Evolutionary conservation across 2,329 filamentous ascomycete genomes (phyloP).

Genomic region (Cladosporium sp.): DNA sequence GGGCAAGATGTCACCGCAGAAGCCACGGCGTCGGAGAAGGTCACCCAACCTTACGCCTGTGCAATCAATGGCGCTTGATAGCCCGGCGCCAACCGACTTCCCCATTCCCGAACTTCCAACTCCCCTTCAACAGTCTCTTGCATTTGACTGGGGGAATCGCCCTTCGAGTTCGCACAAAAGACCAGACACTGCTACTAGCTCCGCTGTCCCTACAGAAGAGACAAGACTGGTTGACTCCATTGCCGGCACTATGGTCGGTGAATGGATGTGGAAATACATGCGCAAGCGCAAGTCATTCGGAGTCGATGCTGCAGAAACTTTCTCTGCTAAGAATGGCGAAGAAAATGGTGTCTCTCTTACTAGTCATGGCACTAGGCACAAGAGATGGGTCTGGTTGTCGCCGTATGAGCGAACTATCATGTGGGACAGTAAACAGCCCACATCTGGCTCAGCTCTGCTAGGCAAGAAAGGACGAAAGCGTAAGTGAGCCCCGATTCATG

Average conservation of each 20-base stretch:
- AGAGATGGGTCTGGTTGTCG: constrained; percentile 97
- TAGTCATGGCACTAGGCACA: constrained; percentile 68
- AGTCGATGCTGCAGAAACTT: constrained; percentile 50
- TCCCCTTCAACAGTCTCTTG: constrained; percentile 20
- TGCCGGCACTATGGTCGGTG: constrained; percentile 95
- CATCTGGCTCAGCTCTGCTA: constrained; percentile 77
- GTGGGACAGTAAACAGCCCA: constrained; percentile 97
- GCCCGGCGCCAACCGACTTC: constrained; percentile 27
- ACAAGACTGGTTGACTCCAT: constrained; percentile 89
- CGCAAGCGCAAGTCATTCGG: constrained; percentile 87
- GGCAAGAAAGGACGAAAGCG: constrained; percentile 92
- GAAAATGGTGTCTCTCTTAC: constrained; percentile 54
- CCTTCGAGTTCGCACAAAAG: neutral
- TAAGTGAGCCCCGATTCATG: constrained; percentile 56
- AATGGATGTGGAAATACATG: constrained; percentile 94
- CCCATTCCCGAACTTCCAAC: constrained; percentile 31
- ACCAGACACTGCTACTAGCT: constrained; percentile 12
- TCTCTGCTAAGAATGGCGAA: constrained; percentile 55
- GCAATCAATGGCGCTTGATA: constrained; percentile 33
- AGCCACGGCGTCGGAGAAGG: constrained; percentile 25
- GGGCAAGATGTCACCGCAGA: constrained; percentile 53
- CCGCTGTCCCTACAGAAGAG: constrained; percentile 17
- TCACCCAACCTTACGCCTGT: constrained; percentile 33
- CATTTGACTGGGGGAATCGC: constrained; percentile 15
- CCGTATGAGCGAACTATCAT: constrained; percentile 94